Percentiles rank a stretch among this genome's conserved stretches.
Conservation (phyloP, 2,329 filamentous ascomycete species). For the Arthrobotrys musiformis region DNA sequence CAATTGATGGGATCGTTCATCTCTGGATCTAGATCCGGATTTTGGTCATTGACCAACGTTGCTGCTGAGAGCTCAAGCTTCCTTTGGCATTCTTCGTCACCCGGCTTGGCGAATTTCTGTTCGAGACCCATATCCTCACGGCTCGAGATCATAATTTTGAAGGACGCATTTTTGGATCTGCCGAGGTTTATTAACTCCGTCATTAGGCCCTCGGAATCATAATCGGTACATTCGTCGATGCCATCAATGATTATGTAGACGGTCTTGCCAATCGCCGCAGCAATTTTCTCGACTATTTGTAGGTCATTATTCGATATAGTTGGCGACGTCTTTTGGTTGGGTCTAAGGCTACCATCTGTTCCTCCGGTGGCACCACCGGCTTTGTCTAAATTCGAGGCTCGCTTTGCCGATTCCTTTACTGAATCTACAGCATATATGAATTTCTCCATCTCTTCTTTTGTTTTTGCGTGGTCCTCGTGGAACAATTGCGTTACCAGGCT, state of each 20-base stretch:
- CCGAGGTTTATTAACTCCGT: slow-evolving; percentile 16
- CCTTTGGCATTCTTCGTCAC: background rate
- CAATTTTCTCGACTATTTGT: slow-evolving; percentile 5
- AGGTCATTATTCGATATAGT: background rate
- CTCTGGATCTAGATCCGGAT: background rate
- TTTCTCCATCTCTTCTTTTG: slow-evolving; percentile 17
- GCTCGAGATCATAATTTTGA: slow-evolving; percentile 35
- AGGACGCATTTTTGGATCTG: slow-evolving; percentile 25
- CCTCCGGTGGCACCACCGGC: background rate
- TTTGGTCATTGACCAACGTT: too few relatives aligned
- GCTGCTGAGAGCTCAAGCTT: background rate
- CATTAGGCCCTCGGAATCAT: slow-evolving; percentile 2
- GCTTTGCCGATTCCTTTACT: background rate
- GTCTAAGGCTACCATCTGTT: background rate
- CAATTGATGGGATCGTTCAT: background rate
- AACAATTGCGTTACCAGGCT: slow-evolving; percentile 32
- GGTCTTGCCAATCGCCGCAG: background rate
- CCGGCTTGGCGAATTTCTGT: background rate
- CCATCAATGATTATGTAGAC: slow-evolving; percentile 40
- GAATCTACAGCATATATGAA: slow-evolving; percentile 7
- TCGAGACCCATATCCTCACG: slow-evolving; percentile 21
- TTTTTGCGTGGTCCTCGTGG: background rate
- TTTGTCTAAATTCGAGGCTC: background rate
- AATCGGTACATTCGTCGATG: slow-evolving; percentile 34
- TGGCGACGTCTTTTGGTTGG: background rate